Percentiles rank a stretch among this genome's conserved stretches.
Conservation (phyloP, 495 filamentous ascomycete genomes). For the Tuber melanosporum region DNA sequence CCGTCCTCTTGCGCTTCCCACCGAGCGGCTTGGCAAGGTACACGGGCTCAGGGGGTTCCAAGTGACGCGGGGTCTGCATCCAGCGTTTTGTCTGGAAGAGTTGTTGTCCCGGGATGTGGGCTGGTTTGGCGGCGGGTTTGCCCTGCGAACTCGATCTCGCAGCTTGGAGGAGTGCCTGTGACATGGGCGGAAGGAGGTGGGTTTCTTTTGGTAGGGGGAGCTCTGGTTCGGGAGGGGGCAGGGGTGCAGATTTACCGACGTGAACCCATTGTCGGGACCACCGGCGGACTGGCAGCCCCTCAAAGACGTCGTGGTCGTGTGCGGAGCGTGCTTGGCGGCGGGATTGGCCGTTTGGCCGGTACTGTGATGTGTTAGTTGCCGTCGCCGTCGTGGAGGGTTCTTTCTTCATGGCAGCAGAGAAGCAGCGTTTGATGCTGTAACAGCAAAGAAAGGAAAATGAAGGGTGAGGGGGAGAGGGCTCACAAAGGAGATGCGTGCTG, state of each 20-base stretch:
- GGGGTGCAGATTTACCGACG: conserved; percentile 46
- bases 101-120: conserved; percentile 45
- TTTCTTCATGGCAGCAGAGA: conserved; percentile 23
- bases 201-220: conserved; percentile 79
- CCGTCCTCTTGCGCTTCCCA: conserved; percentile 58
- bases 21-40: conserved; percentile 83
- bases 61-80: conserved; percentile 67
- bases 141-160: conserved; percentile 71
- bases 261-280: conserved; percentile 71
- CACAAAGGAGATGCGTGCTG: conserved; percentile 41
- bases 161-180: conserved; percentile 74
- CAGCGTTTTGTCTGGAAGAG: conserved; percentile 70
- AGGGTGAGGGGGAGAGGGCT: conserved; percentile 3
- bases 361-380: conserved; percentile 39
- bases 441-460: conserved; percentile 8
- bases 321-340: conserved; percentile 66
- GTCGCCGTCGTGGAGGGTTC: background rate
- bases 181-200: conserved; percentile 68
- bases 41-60: conserved; percentile 67
- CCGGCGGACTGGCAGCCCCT: conserved; percentile 87
- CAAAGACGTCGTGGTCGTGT: conserved; percentile 90
- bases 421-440: conserved; percentile 15
- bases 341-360: conserved; percentile 56
- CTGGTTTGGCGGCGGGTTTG: conserved; percentile 49
- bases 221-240: conserved; percentile 56